Evolutionary conservation across 2,329 filamentous ascomycete species (phyloP), one percentile per base, ranked within the genome.

Genomic region (Pseudopyricularia javanii): DNA sequence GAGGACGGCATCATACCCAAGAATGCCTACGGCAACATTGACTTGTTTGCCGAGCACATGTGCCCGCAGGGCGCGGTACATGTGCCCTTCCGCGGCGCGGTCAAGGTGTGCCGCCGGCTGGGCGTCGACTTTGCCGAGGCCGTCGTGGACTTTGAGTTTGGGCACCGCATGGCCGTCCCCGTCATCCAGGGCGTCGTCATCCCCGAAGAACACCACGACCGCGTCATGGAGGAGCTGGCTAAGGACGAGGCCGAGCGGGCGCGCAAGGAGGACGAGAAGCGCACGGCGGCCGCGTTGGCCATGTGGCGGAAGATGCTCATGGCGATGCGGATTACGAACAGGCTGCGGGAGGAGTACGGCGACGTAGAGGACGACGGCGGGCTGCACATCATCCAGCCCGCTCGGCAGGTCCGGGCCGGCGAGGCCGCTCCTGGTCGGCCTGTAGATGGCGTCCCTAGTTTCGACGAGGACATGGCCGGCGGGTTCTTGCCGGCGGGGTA

Each of bases 81-180:
- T 64, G 76, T 97, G 2, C 89, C 89, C 0, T 83, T 84, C 52
- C 80, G 85, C 47, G 88, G 88, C 0, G 85, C 84, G 0, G 82
- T 85, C 32, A 83, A 84, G 49, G 79, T 96, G 1, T 96, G 91
- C 66, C 89, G 88, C 64, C 83, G 86, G 56, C 73, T 98, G 0
- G 81, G 82, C 4, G 85, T 97, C 35, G 90, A 96, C 63, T 94
- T 84, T 60, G 93, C 93, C 0, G 93, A 97, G 67, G 93, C 93
- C 1, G 93, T 95, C 2, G 91, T 91, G 0, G 93, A 89, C 1
- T 98, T 98, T 64, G 93, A 98, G 63, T 98, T 97, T 64, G 91
- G 91, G 0, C 85, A 93, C 60, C 86, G 93, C 55, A 91, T 93
- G 76, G 93, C 93, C 5, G 89, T 97, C 1, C 93, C 93, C 0